Percentiles rank a stretch among this genome's conserved stretches.
Conservation (phyloP, 1,284 basidiomycete species). For the Heterobasidion irregulare region DNA sequence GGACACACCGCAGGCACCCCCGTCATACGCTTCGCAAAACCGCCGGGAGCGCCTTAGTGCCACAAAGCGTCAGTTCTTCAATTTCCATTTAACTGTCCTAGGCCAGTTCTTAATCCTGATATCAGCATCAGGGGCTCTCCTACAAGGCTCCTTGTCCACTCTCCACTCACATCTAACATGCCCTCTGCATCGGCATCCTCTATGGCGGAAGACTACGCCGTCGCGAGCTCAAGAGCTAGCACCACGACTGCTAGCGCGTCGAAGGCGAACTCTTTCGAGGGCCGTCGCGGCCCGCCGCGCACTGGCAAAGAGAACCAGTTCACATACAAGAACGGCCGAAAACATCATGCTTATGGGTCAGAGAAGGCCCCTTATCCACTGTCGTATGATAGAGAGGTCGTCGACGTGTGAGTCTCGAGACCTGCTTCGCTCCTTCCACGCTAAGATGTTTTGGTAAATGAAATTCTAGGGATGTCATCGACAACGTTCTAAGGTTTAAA, state of each 20-base stretch:
- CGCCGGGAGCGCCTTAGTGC: no score
- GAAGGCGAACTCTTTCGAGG: constrained; percentile 7
- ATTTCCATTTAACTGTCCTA: no score
- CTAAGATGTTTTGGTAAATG: not conserved
- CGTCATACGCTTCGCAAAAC: not conserved
- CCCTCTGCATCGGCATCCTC: not conserved
- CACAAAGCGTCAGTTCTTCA: no score
- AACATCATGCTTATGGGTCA: constrained; percentile 55
- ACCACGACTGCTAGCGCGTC: not conserved
- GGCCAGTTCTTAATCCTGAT: no score
- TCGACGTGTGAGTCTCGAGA: constrained; percentile 53
- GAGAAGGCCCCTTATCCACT: constrained; percentile 70
- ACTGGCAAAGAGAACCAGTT: constrained; percentile 46
- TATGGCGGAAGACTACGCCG: not conserved
- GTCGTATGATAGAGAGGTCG: constrained; percentile 53
- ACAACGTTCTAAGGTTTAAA: constrained; percentile 8
- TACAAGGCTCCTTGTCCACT: no score
- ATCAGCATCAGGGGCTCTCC: no score
- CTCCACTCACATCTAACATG: not conserved
- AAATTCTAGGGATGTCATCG: constrained; percentile 8
- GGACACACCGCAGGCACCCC: no score
- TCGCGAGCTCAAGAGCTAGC: not conserved
- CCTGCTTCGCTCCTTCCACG: not conserved
- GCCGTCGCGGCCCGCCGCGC: constrained; percentile 10
- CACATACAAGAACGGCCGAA: constrained; percentile 47